A percentile compares a stretch with the other conserved stretches of the same genome.
phyloP scores from a whole-genome alignment of 2,329 filamentous ascomycete genomes.

The Juglanconis juglandina region DNA sequence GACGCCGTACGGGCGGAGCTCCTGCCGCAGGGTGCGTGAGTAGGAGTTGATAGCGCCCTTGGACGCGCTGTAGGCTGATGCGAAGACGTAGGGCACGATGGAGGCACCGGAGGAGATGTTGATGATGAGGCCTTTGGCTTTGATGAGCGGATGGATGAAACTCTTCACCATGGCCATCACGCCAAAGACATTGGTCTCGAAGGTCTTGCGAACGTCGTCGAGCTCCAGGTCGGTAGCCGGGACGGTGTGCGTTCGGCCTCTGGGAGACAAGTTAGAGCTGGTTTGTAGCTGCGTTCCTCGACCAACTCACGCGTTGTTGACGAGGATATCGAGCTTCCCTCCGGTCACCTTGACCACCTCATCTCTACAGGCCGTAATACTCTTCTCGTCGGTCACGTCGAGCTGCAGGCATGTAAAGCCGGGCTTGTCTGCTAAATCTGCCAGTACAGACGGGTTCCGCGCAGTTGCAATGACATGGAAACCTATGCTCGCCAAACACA shows the following conservation, averaged over 20 bases:
- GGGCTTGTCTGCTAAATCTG: constrained; percentile 37
- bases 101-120: constrained; percentile 53
- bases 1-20: constrained; percentile 51
- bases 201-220: constrained; percentile 50
- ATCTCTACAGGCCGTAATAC: constrained; percentile 46
- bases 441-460: constrained; percentile 46
- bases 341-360: constrained; percentile 46
- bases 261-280: background rate
- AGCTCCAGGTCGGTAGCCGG: constrained; percentile 36
- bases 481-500: constrained; percentile 28
- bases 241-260: constrained; percentile 17
- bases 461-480: constrained; percentile 56
- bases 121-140: constrained; percentile 48
- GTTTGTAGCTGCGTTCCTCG: background rate
- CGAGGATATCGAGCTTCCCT: constrained; percentile 54
- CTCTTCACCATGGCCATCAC: constrained; percentile 53
- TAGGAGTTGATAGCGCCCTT: constrained; percentile 54
- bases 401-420: constrained; percentile 48
- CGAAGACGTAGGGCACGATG: constrained; percentile 50
- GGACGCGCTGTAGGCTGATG: constrained; percentile 50
- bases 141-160: constrained; percentile 48
- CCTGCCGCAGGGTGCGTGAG: constrained; percentile 50
- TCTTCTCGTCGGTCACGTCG: constrained; percentile 51
- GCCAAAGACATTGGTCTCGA: constrained; percentile 56
- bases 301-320: constrained; percentile 54